Percentiles rank a stretch among this genome's conserved stretches.
Evolutionary conservation across 1,284 basidiomycete species (phyloP).

Genomic region (Coriolopsis trogii): DNA sequence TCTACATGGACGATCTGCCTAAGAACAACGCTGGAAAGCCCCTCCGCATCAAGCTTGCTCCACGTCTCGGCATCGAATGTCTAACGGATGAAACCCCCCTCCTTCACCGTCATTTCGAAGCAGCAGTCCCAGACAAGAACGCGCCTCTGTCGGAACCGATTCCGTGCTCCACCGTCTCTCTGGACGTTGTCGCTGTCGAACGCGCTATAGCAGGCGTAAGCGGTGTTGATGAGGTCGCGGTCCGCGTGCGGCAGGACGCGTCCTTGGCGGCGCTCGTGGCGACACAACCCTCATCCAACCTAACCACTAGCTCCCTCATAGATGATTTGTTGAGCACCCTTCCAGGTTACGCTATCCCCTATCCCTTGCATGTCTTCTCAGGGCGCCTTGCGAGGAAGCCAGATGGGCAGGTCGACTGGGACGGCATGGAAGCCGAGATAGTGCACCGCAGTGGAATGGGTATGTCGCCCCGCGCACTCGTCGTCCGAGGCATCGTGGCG

Average conservation of each 20-base stretch:
- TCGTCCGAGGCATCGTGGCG: slow-evolving; percentile 44
- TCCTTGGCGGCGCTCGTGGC: slow-evolving; percentile 40
- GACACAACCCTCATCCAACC: slow-evolving; percentile 15
- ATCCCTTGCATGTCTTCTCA: slow-evolving; percentile 33
- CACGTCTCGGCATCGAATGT: slow-evolving; percentile 41
- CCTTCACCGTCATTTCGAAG: slow-evolving; percentile 45
- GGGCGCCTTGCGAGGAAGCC: slow-evolving; percentile 9
- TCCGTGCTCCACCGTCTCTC: slow-evolving; percentile 35
- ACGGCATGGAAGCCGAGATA: slow-evolving; percentile 37
- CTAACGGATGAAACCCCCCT: slow-evolving; percentile 39
- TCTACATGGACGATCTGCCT: slow-evolving; percentile 47
- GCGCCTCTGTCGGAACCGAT: slow-evolving; percentile 43
- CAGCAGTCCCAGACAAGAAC: slow-evolving; percentile 35
- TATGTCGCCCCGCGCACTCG: slow-evolving; percentile 39
- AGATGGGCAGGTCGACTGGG: slow-evolving; percentile 38
- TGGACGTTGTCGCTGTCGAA: slow-evolving; percentile 42
- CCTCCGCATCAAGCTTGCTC: slow-evolving; percentile 45
- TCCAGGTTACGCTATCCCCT: slow-evolving; percentile 43
- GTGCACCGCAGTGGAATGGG: slow-evolving; percentile 30
- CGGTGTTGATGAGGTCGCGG: slow-evolving; percentile 53
- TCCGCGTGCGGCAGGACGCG: slow-evolving; percentile 38
- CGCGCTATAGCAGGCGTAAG: slow-evolving; percentile 46
- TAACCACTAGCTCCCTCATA: slow-evolving; percentile 25
- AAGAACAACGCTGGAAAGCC: slow-evolving; percentile 50
- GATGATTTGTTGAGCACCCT: slow-evolving; percentile 23